Evolutionary conservation across 1,139 yeast species (phyloP).

Genomic region (Blastobotrys niveus): DNA sequence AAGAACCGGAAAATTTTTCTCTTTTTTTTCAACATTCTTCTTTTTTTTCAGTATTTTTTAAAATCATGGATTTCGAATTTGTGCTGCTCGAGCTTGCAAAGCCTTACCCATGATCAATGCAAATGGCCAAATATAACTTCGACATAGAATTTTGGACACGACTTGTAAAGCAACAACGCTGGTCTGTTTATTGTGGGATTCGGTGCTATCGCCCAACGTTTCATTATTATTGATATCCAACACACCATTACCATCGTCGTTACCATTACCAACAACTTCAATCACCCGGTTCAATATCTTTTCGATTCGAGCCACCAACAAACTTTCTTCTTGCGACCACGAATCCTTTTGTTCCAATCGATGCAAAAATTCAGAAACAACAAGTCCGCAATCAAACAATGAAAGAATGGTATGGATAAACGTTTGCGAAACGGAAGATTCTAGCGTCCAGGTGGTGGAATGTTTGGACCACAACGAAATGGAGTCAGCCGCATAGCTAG

Average conservation of each 20-base stretch:
- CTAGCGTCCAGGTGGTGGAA: slow-evolving; percentile 30
- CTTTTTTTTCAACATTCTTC: too few species aligned
- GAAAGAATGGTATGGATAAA: slow-evolving; percentile 36
- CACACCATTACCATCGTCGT: slow-evolving; percentile 15
- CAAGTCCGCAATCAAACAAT: slow-evolving; percentile 36
- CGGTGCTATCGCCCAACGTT: background rate
- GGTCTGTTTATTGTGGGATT: slow-evolving; percentile 12
- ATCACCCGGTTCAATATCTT: slow-evolving; percentile 30
- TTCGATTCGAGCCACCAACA: slow-evolving; percentile 28
- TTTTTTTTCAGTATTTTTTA: too few species aligned
- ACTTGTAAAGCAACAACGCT: slow-evolving; percentile 25
- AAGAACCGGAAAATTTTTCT: background rate
- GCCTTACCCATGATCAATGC: slow-evolving; percentile 32
- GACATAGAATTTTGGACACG: slow-evolving; percentile 26
- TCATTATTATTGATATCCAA: slow-evolving; percentile 4
- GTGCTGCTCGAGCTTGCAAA: slow-evolving; percentile 24
- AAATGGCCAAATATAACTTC: slow-evolving; percentile 32
- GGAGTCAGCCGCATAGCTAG: slow-evolving; percentile 37
- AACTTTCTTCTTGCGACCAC: slow-evolving; percentile 30
- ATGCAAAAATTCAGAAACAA: slow-evolving; percentile 34
- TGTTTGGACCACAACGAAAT: slow-evolving; percentile 39
- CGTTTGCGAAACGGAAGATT: slow-evolving; percentile 33
- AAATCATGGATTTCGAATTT: slow-evolving; percentile 13
- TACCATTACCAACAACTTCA: slow-evolving; percentile 28
- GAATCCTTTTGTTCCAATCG: slow-evolving; percentile 26